phyloP scores from a whole-genome alignment of 2,329 filamentous ascomycete species.

The Penicillium nordicum region DNA sequence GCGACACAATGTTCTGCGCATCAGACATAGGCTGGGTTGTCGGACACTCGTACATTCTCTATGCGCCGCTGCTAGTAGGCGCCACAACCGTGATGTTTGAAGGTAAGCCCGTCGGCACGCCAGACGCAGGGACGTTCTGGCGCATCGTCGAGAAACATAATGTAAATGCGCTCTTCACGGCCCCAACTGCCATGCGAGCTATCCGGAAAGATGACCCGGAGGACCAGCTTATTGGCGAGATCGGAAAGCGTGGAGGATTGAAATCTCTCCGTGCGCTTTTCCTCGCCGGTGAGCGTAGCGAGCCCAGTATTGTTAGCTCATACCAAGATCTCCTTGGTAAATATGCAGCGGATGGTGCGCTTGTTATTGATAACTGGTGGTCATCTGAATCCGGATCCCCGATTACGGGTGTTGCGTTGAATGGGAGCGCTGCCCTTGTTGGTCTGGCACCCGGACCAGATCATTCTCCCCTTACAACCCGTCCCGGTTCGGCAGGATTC shows the following conservation, averaged over 20 bases:
- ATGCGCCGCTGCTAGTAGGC: slow-evolving; percentile 79
- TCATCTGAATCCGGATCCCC: slow-evolving; percentile 68
- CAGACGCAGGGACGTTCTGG: slow-evolving; percentile 86
- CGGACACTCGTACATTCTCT: slow-evolving; percentile 82
- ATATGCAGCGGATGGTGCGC: slow-evolving; percentile 62
- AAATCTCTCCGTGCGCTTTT: slow-evolving; percentile 71
- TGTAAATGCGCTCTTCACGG: slow-evolving; percentile 80
- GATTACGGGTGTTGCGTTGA: slow-evolving; percentile 63
- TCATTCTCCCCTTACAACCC: slow-evolving; percentile 58
- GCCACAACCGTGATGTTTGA: slow-evolving; percentile 87
- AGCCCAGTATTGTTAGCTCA: slow-evolving; percentile 77
- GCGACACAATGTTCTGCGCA: slow-evolving; percentile 76
- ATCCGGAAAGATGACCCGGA: slow-evolving; percentile 83
- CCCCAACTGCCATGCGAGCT: slow-evolving; percentile 80
- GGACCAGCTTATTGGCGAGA: slow-evolving; percentile 60
- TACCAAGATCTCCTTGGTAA: slow-evolving; percentile 70
- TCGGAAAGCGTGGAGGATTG: slow-evolving; percentile 68
- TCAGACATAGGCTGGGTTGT: slow-evolving; percentile 94
- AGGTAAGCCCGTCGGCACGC: slow-evolving; percentile 89
- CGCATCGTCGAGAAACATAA: slow-evolving; percentile 78
- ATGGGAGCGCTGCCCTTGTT: slow-evolving; percentile 56
- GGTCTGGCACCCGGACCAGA: slow-evolving; percentile 10
- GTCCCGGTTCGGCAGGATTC: slow-evolving; percentile 84
- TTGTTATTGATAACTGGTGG: slow-evolving; percentile 72
- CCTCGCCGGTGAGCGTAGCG: slow-evolving; percentile 83